phyloP scores from a whole-genome alignment of 2,329 filamentous ascomycete genomes.

The Diaporthe vaccinii region DNA sequence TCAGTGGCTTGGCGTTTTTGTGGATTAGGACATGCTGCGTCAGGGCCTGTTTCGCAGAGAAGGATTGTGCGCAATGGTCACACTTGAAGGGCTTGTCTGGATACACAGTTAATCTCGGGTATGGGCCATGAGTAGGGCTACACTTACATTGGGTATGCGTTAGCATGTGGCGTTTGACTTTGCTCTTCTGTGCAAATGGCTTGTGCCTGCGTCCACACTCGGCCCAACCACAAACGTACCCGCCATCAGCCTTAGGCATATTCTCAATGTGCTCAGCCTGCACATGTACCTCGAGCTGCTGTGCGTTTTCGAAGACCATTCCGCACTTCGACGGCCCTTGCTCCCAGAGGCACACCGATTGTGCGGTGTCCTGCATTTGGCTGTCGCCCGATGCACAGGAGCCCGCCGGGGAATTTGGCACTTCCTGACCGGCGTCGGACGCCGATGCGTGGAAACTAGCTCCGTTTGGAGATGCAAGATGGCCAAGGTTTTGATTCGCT shows the following conservation, averaged over 20 bases:
- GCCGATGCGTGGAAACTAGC: conserved; percentile 8
- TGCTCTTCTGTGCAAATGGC: conserved; percentile 71
- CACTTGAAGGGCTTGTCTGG: conserved; percentile 73
- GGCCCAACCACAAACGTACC: conserved; percentile 36
- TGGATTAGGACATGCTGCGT: conserved; percentile 77
- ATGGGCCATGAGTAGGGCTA: neutral
- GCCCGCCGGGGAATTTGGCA: conserved; percentile 1
- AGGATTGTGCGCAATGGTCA: conserved; percentile 65
- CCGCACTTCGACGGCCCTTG: conserved; percentile 26
- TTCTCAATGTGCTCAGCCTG: conserved; percentile 40
- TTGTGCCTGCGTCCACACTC: conserved; percentile 61
- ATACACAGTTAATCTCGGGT: conserved; percentile 37
- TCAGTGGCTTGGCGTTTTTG: conserved; percentile 59
- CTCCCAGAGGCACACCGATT: conserved; percentile 31
- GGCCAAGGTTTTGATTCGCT: neutral
- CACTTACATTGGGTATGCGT: conserved; percentile 74
- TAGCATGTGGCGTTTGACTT: conserved; percentile 75
- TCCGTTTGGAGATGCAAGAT: neutral
- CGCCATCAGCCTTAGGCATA: conserved; percentile 17
- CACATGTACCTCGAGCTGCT: conserved; percentile 40
- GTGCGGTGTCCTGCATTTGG: conserved; percentile 1
- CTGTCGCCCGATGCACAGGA: conserved; percentile 9
- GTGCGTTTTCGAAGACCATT: conserved; percentile 26
- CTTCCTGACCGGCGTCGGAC: neutral
- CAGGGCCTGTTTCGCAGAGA: conserved; percentile 77